Base-by-base conservation (phyloP, 2,329 filamentous ascomycete genomes). In the Gaeumannomyces tritici region DNA sequence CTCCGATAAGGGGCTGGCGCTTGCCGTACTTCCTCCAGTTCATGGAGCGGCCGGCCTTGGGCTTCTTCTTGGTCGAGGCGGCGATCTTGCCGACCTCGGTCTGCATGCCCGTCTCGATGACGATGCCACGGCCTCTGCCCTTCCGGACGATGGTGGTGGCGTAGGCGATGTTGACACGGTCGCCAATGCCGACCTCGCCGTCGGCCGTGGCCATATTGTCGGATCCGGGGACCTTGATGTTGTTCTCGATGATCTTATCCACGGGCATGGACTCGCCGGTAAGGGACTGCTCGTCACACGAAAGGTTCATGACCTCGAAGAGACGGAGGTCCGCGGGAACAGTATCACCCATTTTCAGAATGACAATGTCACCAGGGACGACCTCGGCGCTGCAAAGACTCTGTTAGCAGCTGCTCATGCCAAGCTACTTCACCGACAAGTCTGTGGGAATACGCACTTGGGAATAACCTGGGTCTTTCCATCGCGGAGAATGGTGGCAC, bases 61-160 rank as follows among this genome's bases (percentile, higher is more conserved):
- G 71, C 71, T 70, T 77, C 72, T 77, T 81, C 69, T 76, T 81
- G 28, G 83, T 82, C 66, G 89, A 80, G 62, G 80, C 82, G n/a
- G 89, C 89, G 68, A 92, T 91, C 69, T 85, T 85, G 68, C 89
- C 89, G 62, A 92, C 87, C 73, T 91, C 86, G 27, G 89, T 92
- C 63, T 81, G 73, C 87, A 91, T 91, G 24, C 87, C 89, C 13
- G 88, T 91, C 28, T 83, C 81, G 60, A 89, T 83, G 56, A 91
- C 89, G 61, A 92, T 85, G 61, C 89, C 89, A 51, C 82, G 84
- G 18, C 86, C 89, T 68, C 89, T 84, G 63, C 89, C 89, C 72
- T 89, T 89, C 63, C 83, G 88, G 66, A 92, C 86, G 27, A 84
- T 83, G 6, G 88, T 90, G 61, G 88, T 90, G 60, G 88, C 88